These are phyloP conservation scores for Earliella scabrosa DNA, from an alignment of 1,284 basidiomycete genomes.

Conservation along the genomic window DNA sequence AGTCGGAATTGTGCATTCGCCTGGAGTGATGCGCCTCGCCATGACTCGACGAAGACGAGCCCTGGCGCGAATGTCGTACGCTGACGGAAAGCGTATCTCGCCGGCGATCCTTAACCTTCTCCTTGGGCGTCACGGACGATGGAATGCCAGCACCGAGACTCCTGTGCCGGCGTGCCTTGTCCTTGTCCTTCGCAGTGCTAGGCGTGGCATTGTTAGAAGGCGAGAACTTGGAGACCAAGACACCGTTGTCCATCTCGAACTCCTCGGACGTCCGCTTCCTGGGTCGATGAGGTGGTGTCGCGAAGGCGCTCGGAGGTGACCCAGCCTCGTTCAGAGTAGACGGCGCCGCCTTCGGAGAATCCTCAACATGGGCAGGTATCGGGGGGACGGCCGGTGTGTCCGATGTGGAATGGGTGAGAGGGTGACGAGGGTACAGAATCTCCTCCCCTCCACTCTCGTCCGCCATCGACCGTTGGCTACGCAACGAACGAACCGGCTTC, in stretches of 20 bases:
- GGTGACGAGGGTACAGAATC: conserved; percentile 78
- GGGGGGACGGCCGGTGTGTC: conserved; percentile 31
- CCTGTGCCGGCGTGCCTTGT: conserved; percentile 66
- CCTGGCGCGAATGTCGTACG: conserved; percentile 63
- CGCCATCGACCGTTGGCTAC: conserved; percentile 56
- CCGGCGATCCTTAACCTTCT: conserved; percentile 65
- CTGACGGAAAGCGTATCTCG: conserved; percentile 63
- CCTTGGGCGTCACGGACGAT: conserved; percentile 41
- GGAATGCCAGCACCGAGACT: conserved; percentile 65
- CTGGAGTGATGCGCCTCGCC: conserved; percentile 54
- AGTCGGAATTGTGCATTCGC: conserved; percentile 73
- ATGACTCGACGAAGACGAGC: conserved; percentile 67
- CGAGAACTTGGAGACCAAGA: conserved; percentile 54
- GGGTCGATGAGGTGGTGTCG: conserved; percentile 55
- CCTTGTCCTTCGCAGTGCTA: conserved; percentile 52
- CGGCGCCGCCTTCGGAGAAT: conserved; percentile 2
- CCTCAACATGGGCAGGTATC: conserved; percentile 1
- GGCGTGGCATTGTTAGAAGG: conserved; percentile 28
- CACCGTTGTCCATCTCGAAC: conserved; percentile 77
- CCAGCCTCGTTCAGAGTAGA: conserved; percentile 12
- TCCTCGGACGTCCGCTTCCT: conserved; percentile 83
- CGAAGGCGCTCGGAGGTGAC: conserved; percentile 66
- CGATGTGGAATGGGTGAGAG: conserved; percentile 30
- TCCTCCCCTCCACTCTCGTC: conserved; percentile 85
- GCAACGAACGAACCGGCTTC: conserved; percentile 34